Percentiles rank a stretch among this genome's conserved stretches.
Evolutionary conservation across 208 protist species (phyloP).

Genomic region (Leishmania martiniquensis): DNA sequence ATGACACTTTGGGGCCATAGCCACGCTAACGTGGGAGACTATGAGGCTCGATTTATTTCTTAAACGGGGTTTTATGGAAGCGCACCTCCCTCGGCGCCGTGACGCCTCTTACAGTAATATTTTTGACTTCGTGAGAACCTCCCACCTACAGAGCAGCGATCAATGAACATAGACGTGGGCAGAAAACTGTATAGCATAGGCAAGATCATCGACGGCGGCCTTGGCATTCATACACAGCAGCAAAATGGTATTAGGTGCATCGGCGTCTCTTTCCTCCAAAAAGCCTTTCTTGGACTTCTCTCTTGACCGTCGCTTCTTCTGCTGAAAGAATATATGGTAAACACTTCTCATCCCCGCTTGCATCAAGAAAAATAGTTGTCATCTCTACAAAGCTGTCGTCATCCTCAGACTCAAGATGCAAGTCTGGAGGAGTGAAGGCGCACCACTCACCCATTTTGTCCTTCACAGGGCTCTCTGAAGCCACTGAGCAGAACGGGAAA

Average conservation of each 20-base stretch:
- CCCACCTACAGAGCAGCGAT: neutral
- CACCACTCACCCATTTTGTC: neutral
- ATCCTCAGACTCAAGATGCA: neutral
- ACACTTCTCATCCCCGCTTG: neutral
- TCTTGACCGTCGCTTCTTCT: slow-evolving; percentile 13
- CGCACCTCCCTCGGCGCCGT: neutral
- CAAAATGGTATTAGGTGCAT: neutral
- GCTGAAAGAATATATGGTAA: slow-evolving; percentile 9
- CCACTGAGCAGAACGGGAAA: neutral
- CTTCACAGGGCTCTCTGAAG: neutral
- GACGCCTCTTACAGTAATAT: neutral
- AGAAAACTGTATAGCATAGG: neutral
- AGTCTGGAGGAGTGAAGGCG: neutral
- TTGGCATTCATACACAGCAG: neutral
- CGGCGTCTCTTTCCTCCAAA: neutral
- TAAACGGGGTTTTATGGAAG: neutral
- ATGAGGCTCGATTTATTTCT: too few relatives aligned
- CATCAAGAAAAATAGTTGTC: slow-evolving; percentile 1
- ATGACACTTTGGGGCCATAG: neutral
- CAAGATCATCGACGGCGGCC: neutral
- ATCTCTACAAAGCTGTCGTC: slow-evolving; percentile 5
- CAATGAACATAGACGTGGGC: neutral
- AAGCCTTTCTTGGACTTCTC: slow-evolving; percentile 4
- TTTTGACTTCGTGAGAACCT: neutral
- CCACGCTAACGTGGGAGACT: neutral